A percentile compares a stretch with the other conserved stretches of the same genome.
Evolutionary conservation across 2,329 filamentous ascomycete genomes (phyloP).

Genomic region (Graphilbum ipis-grandicollis): DNA sequence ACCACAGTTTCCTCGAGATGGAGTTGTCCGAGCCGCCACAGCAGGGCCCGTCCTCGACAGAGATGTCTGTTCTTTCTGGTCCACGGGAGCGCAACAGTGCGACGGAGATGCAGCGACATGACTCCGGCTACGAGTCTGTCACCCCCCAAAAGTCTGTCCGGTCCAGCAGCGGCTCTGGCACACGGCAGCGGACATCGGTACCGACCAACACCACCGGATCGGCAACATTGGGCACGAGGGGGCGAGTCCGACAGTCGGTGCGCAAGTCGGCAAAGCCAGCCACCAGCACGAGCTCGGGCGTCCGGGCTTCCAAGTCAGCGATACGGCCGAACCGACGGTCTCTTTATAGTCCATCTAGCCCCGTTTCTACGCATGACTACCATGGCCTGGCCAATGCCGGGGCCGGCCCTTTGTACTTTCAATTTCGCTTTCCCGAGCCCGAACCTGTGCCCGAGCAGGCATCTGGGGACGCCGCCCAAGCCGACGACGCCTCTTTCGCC

Average conservation of each 20-base stretch:
- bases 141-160: slow-evolving; percentile 22
- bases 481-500: slow-evolving; percentile 14
- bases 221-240: too few species aligned
- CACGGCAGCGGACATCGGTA: slow-evolving; percentile 14
- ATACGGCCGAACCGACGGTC: too few species aligned
- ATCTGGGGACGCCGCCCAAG: not conserved
- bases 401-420: too few species aligned
- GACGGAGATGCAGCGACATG: slow-evolving; percentile 32
- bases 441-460: not conserved
- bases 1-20: slow-evolving; percentile 35
- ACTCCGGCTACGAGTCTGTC: slow-evolving; percentile 41
- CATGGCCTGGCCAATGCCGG: too few species aligned
- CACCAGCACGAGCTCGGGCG: too few species aligned
- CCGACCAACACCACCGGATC: slow-evolving; percentile 12
- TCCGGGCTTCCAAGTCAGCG: too few species aligned
- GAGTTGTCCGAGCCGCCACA: slow-evolving; percentile 25
- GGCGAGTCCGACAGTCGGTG: too few species aligned
- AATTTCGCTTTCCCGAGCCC: not conserved
- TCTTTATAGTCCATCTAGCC: too few species aligned
- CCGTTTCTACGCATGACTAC: too few species aligned
- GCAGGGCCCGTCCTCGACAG: too few species aligned
- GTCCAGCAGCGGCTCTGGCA: slow-evolving; percentile 8
- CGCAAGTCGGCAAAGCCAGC: too few species aligned
- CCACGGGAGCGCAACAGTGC: slow-evolving; percentile 10
- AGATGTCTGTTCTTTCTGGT: too few species aligned